Percentiles rank a stretch among this genome's conserved stretches.
These are phyloP conservation scores for Lotus japonicus DNA, from an alignment of 306 rosid genomes.

Conservation along the genomic window DNA sequence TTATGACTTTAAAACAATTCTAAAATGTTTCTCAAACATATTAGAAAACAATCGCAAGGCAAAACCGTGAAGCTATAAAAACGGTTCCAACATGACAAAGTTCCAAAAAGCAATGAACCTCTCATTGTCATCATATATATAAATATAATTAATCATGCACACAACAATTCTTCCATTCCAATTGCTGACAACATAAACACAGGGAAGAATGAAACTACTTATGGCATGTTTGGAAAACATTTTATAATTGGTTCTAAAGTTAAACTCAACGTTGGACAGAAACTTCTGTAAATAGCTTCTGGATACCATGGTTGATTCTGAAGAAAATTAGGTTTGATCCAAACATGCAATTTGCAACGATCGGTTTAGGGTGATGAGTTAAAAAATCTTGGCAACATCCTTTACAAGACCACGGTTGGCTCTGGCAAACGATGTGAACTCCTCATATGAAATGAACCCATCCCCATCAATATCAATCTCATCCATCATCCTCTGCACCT, in stretches of 20 bases:
- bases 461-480: constrained; percentile 72
- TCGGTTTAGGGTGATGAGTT: background rate
- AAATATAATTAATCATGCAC: background rate
- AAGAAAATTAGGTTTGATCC: too few relatives aligned
- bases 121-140: constrained; percentile 15
- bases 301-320: too few relatives aligned
- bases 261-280: too few relatives aligned
- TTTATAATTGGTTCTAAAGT: too few relatives aligned
- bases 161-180: background rate
- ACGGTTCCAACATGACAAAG: constrained; percentile 7
- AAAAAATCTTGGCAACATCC: constrained; percentile 71
- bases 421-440: constrained; percentile 47
- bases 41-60: background rate
- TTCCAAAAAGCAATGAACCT: constrained; percentile 7
- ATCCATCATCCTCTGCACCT: constrained; percentile 61
- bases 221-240: too few relatives aligned
- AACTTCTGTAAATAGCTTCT: too few relatives aligned
- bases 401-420: constrained; percentile 60
- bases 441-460: constrained; percentile 60
- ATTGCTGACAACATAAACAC: too few relatives aligned
- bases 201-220: background rate
- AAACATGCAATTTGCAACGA: too few relatives aligned
- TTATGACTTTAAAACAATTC: too few relatives aligned
- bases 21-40: too few relatives aligned
- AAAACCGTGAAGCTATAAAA: background rate